Conservation (phyloP, 2,329 filamentous ascomycete genomes). For the Penicillium crustosum region DNA sequence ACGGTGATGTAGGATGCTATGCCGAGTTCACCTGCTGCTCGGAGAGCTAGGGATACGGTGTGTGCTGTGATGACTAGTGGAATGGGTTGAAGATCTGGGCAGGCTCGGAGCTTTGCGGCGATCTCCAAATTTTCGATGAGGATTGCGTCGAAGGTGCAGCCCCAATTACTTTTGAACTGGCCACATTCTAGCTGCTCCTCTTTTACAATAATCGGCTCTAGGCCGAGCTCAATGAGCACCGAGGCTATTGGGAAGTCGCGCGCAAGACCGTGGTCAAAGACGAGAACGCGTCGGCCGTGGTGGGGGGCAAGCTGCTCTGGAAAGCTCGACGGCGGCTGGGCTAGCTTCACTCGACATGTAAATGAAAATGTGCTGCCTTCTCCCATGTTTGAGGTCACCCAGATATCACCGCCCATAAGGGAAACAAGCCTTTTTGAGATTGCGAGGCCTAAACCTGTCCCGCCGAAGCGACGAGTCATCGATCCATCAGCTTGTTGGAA, state of each 20-base stretch:
- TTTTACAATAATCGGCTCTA: conserved; percentile 75
- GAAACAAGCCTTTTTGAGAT: conserved; percentile 92
- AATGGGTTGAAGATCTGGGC: conserved; percentile 91
- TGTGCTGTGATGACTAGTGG: conserved; percentile 89
- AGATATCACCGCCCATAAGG: conserved; percentile 90
- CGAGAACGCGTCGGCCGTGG: conserved; percentile 81
- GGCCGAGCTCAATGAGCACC: conserved; percentile 72
- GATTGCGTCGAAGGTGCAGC: conserved; percentile 79
- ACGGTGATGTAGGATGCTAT: conserved; percentile 97
- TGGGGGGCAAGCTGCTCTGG: conserved; percentile 81
- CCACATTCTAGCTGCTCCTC: conserved; percentile 61
- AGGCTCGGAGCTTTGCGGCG: conserved; percentile 72
- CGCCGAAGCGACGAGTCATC: conserved; percentile 90
- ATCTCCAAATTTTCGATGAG: conserved; percentile 88
- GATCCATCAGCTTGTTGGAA: conserved; percentile 97
- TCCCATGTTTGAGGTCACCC: conserved; percentile 86
- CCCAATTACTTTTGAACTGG: conserved; percentile 47
- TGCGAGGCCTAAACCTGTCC: conserved; percentile 87
- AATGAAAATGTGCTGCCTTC: conserved; percentile 91
- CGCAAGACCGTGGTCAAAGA: conserved; percentile 82
- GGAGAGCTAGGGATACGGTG: conserved; percentile 79
- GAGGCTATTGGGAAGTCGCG: conserved; percentile 68
- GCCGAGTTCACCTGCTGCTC: conserved; percentile 84
- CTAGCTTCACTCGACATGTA: conserved; percentile 81
- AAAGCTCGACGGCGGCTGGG: conserved; percentile 68